Base-by-base conservation (phyloP, 164 flowering plant genomes). In the Sedum album region DNA sequence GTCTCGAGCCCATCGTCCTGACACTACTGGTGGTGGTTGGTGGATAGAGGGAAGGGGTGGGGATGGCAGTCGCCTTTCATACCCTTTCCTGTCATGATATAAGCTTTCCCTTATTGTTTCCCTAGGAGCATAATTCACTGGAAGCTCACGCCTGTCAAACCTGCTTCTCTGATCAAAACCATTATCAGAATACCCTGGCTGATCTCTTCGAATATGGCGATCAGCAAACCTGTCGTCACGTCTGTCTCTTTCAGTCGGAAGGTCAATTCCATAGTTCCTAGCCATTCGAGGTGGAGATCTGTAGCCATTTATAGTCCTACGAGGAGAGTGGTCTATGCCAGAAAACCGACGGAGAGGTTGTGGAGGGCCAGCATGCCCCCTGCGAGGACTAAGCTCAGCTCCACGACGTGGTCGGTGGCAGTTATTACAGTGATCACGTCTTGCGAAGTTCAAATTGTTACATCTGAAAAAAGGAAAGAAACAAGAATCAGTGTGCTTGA, bases 401-500 rank as follows among this genome's bases (percentile, higher is more conserved):
- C 81, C 83, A 73, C 70, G 65, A 33, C 93, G 91, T 67, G 71
- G 70, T 65, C 78, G 83, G 69, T 85, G 76, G 82, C 98, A 93
- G 70, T 83, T 87, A 80, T 89, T 87, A 68, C 98, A 90, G 76
- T 69, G 68, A 23, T 86, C 91, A 41, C 98, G 77, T 70, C 96
- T 79, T 31, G 96, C 96, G 79, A 93, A 93, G 80, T 93, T 93
- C 72, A 93, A 75, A 76, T 93, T 88, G 60, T 77, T 77, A 74
- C 97, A 91, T 67, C 97, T 91, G 78, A 61, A 33, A 62, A 66
- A 31, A 41, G 18, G 33, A 15, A 5, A 5, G 39, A 26, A 67
- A 63, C 10, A 10, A 44, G 26, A 39, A 18, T 35, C 7, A 35
- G 38, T n/a, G 10, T 67, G 23, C 14, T 1, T 23, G 28, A 17